These are phyloP conservation scores for Escovopsis weberi DNA, from an alignment of 2,329 filamentous ascomycete genomes.

Conservation along the genomic window DNA sequence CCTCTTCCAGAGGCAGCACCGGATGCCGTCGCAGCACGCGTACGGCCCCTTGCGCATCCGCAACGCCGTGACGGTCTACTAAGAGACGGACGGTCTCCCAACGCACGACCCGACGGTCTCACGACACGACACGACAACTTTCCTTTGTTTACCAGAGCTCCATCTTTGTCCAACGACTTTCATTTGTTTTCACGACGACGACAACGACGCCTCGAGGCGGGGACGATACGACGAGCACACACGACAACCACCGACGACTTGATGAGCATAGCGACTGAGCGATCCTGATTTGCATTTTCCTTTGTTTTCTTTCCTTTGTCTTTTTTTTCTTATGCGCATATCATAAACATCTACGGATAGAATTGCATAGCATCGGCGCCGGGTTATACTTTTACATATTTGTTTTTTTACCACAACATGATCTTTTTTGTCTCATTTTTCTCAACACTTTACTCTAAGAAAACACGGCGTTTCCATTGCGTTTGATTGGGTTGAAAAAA, in stretches of 20 bases:
- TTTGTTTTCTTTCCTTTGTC: too few relatives aligned
- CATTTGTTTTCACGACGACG: background rate
- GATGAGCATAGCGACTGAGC: background rate
- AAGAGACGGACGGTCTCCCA: background rate
- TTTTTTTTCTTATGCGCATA: too few relatives aligned
- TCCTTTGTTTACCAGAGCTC: background rate
- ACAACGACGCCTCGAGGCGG: background rate
- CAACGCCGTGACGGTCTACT: slow-evolving; percentile 6
- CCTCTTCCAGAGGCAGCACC: slow-evolving; percentile 21
- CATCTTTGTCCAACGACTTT: background rate
- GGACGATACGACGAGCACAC: too few relatives aligned
- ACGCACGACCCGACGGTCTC: background rate
- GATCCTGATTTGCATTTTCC: background rate
- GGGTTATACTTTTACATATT: background rate
- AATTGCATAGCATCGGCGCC: background rate
- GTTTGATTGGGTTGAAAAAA: too few relatives aligned
- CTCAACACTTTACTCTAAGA: too few relatives aligned
- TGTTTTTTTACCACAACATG: too few relatives aligned
- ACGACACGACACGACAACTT: background rate
- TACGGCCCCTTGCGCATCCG: slow-evolving; percentile 4
- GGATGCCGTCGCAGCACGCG: background rate
- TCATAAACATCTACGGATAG: background rate
- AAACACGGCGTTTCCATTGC: too few relatives aligned
- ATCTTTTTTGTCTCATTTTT: too few relatives aligned
- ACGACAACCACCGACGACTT: background rate